A percentile compares a stretch with the other conserved stretches of the same genome.
Conservation (phyloP, 176 grass and related monocot species). For the Bromus sterilis region DNA sequence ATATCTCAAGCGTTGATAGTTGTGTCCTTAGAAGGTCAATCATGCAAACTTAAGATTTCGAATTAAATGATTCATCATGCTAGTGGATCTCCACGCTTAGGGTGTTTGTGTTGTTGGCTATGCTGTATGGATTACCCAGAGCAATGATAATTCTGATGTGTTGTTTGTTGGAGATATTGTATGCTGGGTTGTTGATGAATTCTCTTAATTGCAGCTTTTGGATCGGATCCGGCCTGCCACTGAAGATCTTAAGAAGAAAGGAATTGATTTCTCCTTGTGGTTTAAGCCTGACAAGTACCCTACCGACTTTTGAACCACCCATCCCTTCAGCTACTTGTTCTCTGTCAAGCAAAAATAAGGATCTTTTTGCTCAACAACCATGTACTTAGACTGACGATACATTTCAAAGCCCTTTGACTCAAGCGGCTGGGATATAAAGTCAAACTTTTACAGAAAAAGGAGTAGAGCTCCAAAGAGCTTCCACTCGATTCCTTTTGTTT, state of each 20-base stretch:
- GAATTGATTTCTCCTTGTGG: conserved; percentile 89
- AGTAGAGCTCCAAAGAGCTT: neutral
- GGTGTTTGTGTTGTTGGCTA: neutral
- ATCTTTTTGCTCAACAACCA: neutral
- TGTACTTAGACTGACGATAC: conserved; percentile 15
- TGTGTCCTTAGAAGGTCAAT: neutral
- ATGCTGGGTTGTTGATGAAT: neutral
- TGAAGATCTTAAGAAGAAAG: conserved; percentile 93
- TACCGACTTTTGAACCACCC: conserved; percentile 58
- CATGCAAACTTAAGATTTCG: neutral
- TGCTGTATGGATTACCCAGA: neutral
- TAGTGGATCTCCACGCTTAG: neutral
- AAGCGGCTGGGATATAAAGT: neutral
- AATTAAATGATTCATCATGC: neutral
- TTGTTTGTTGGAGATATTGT: conserved; percentile 3
- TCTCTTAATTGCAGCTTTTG: conserved; percentile 62
- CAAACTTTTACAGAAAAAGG: neutral
- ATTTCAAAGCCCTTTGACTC: neutral
- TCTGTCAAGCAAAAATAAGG: neutral
- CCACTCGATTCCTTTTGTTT: neutral
- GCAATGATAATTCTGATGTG: neutral
- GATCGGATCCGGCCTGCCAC: conserved; percentile 72
- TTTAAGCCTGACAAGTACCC: conserved; percentile 76
- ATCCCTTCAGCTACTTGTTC: neutral
- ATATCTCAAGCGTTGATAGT: neutral